Percentiles rank a stretch among this genome's conserved stretches.
phyloP scores from a whole-genome alignment of 1,284 basidiomycete genomes.

The Phellopilus nigrolimitatus region DNA sequence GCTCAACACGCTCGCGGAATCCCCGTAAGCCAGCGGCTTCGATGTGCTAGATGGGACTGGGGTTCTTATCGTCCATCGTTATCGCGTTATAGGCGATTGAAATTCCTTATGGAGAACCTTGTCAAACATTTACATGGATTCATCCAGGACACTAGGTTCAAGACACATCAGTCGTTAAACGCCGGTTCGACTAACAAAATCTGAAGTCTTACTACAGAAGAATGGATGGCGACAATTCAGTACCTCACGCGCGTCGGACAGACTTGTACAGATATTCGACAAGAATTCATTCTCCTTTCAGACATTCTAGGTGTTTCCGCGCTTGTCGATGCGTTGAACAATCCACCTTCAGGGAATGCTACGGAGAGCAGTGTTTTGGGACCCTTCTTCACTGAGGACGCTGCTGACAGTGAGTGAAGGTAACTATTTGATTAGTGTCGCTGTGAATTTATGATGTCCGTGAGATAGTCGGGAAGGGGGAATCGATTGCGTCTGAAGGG shows the following conservation, averaged over 20 bases:
- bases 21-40: constrained; percentile 34
- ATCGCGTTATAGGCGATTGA: constrained; percentile 34
- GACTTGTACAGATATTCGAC: constrained; percentile 66
- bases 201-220: constrained; percentile 65
- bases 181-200: background rate
- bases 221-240: constrained; percentile 78
- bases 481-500: constrained; percentile 71
- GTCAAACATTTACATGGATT: constrained; percentile 68
- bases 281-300: constrained; percentile 82
- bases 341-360: constrained; percentile 58
- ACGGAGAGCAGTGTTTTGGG: constrained; percentile 79
- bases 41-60: background rate
- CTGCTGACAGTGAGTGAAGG: constrained; percentile 55
- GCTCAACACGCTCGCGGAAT: constrained; percentile 39
- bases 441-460: background rate
- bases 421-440: background rate
- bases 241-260: constrained; percentile 75
- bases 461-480: constrained; percentile 49
- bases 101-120: constrained; percentile 45
- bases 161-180: constrained; percentile 2
- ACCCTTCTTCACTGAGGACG: constrained; percentile 82
- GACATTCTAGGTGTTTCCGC: constrained; percentile 77
- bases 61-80: background rate
- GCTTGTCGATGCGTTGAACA: constrained; percentile 74
- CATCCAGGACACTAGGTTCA: constrained; percentile 59